Conservation (phyloP, 768 basidiomycete species). For the Gloeophyllum trabeum region DNA sequence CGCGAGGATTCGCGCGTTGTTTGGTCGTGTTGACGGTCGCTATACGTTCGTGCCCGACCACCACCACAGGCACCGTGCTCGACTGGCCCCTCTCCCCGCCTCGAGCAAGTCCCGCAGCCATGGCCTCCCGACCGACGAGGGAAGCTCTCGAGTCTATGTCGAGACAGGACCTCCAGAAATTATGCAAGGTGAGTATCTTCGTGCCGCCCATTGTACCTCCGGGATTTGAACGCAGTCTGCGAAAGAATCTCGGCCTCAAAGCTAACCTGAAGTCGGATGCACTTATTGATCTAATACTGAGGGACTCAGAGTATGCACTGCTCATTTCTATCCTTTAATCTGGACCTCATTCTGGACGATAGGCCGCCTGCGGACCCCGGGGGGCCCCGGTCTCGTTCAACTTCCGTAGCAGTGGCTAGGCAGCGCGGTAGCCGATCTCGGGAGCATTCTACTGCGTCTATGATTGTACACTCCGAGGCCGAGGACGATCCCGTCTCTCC, state of each 20-base stretch:
- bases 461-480: constrained; percentile 28
- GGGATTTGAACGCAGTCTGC: background rate
- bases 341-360: constrained; percentile 10
- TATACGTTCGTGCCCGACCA: constrained; percentile 21
- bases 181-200: constrained; percentile 48
- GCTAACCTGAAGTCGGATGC: constrained; percentile 77
- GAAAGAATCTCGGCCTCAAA: constrained; percentile 67
- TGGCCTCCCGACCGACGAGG: constrained; percentile 32
- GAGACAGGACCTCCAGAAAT: constrained; percentile 41
- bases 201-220: constrained; percentile 1
- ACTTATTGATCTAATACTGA: constrained; percentile 63
- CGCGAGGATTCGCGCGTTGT: too few relatives aligned
- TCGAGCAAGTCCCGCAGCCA: constrained; percentile 9
- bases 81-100: constrained; percentile 1
- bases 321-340: background rate
- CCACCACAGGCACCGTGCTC: constrained; percentile 1
- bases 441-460: constrained; percentile 20
- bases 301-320: constrained; percentile 19
- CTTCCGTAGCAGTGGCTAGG: constrained; percentile 21
- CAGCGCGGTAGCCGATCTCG: constrained; percentile 16
- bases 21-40: constrained; percentile 39
- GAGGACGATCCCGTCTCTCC: constrained; percentile 22
- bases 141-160: constrained; percentile 42
- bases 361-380: constrained; percentile 11
- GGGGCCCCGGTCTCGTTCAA: constrained; percentile 14